A percentile compares a stretch with the other conserved stretches of the same genome.
Evolutionary conservation across 345 rosid species (phyloP).

Genomic region (Camelina hispida): DNA sequence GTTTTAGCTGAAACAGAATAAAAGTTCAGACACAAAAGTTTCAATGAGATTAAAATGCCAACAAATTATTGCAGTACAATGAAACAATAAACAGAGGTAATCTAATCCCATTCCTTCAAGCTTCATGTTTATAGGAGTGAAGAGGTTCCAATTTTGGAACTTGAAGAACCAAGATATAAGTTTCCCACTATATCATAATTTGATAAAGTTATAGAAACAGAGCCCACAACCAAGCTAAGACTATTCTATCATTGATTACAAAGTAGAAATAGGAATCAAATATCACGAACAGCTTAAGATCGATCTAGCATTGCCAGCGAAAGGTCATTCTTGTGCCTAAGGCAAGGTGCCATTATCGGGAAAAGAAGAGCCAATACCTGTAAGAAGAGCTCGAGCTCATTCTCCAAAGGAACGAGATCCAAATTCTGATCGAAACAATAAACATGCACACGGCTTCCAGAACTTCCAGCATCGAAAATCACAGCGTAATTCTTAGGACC

Average conservation of each 20-base stretch:
- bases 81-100: background rate
- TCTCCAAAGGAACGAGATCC: constrained; percentile 90
- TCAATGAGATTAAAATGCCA: background rate
- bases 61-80: constrained; percentile 1
- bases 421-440: constrained; percentile 83
- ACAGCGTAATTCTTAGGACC: constrained; percentile 68
- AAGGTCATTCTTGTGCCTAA: background rate
- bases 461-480: constrained; percentile 94
- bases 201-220: background rate
- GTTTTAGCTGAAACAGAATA: constrained; percentile 57
- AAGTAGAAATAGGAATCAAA: constrained; percentile 1
- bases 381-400: constrained; percentile 86
- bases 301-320: constrained; percentile 9
- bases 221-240: background rate
- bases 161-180: background rate
- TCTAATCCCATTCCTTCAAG: background rate
- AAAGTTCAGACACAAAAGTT: constrained; percentile 12
- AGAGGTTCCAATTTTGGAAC: background rate
- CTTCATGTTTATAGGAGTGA: background rate
- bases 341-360: background rate
- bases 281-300: background rate
- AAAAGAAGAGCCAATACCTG: constrained; percentile 50
- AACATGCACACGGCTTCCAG: constrained; percentile 99
- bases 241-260: background rate
- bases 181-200: background rate